Percentiles rank a stretch among this genome's conserved stretches.
Evolutionary conservation across 495 filamentous ascomycete species (phyloP).

Genomic region (Apodospora peruviana): DNA sequence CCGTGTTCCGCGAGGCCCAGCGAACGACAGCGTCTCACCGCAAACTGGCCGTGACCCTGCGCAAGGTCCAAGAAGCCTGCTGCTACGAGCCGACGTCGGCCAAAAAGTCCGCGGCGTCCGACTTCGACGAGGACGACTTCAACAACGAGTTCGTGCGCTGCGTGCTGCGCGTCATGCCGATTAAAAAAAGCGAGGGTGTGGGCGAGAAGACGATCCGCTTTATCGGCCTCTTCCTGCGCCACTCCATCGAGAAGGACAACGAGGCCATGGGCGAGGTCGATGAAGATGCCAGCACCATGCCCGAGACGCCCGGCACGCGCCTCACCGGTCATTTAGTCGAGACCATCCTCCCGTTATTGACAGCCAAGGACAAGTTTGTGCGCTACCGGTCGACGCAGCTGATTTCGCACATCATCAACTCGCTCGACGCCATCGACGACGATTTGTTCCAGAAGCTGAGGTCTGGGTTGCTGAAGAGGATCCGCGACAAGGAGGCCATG

Average conservation of each 20-base stretch:
- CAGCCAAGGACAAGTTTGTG: slow-evolving; percentile 84
- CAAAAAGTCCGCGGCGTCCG: slow-evolving; percentile 40
- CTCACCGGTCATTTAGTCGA: slow-evolving; percentile 66
- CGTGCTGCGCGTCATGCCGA: slow-evolving; percentile 69
- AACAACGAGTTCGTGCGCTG: slow-evolving; percentile 79
- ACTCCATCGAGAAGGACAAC: slow-evolving; percentile 78
- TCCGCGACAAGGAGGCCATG: slow-evolving; percentile 87
- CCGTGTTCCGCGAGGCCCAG: slow-evolving; percentile 83
- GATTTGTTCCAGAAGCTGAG: slow-evolving; percentile 79
- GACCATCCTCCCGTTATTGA: slow-evolving; percentile 62
- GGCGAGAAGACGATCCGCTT: slow-evolving; percentile 84
- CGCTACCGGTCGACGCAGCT: slow-evolving; percentile 88
- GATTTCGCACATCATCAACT: slow-evolving; percentile 80
- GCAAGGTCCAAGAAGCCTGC: slow-evolving; percentile 85
- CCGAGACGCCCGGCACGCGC: slow-evolving; percentile 76
- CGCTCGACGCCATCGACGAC: slow-evolving; percentile 82
- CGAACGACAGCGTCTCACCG: slow-evolving; percentile 80
- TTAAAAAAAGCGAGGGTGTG: slow-evolving; percentile 88
- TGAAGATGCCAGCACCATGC: slow-evolving; percentile 55
- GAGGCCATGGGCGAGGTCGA: slow-evolving; percentile 43
- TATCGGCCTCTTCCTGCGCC: slow-evolving; percentile 73
- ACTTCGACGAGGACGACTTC: slow-evolving; percentile 78
- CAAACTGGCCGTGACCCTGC: slow-evolving; percentile 77
- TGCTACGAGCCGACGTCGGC: slow-evolving; percentile 65
- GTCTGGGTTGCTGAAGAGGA: slow-evolving; percentile 69